phyloP scores from a whole-genome alignment of 1,139 yeast genomes.

The Diutina catenulata region DNA sequence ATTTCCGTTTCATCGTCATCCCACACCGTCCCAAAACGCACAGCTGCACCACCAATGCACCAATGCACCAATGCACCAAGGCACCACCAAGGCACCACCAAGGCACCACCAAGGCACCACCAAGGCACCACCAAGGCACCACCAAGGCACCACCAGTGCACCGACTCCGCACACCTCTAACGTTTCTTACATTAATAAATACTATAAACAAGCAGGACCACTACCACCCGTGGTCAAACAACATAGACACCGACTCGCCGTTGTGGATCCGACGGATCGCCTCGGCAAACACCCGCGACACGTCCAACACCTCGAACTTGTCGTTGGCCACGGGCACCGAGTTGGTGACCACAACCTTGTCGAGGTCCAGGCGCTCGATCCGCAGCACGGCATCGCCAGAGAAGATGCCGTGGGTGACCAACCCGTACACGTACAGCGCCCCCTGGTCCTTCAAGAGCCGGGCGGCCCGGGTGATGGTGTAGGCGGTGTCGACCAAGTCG shows the following conservation, averaged over 20 bases:
- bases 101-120: too few relatives aligned
- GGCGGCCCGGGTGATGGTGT: conserved; percentile 5
- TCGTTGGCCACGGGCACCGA: background rate
- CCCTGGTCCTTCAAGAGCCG: conserved; percentile 6
- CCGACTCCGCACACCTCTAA: too few relatives aligned
- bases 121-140: too few relatives aligned
- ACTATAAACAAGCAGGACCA: too few relatives aligned
- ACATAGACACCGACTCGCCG: conserved; percentile 6
- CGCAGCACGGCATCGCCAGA: conserved; percentile 2
- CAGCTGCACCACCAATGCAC: too few relatives aligned
- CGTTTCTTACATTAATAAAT: too few relatives aligned
- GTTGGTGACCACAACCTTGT: conserved; percentile 5
- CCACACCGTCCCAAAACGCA: too few relatives aligned
- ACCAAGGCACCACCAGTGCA: too few relatives aligned
- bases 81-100: too few relatives aligned
- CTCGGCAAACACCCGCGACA: conserved; percentile 6
- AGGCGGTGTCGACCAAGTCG: conserved; percentile 5
- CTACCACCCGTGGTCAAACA: conserved; percentile 6
- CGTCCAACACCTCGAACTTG: conserved; percentile 6
- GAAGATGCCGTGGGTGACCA: conserved; percentile 5
- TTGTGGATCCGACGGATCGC: conserved; percentile 6
- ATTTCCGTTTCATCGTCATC: too few relatives aligned
- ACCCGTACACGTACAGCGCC: conserved; percentile 1
- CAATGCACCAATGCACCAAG: too few relatives aligned
- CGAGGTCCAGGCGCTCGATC: conserved; percentile 1